Percentiles rank a stretch among this genome's conserved stretches.
phyloP scores from a whole-genome alignment of 352 stramenopile species.

The Globisporangium takayamanum region DNA sequence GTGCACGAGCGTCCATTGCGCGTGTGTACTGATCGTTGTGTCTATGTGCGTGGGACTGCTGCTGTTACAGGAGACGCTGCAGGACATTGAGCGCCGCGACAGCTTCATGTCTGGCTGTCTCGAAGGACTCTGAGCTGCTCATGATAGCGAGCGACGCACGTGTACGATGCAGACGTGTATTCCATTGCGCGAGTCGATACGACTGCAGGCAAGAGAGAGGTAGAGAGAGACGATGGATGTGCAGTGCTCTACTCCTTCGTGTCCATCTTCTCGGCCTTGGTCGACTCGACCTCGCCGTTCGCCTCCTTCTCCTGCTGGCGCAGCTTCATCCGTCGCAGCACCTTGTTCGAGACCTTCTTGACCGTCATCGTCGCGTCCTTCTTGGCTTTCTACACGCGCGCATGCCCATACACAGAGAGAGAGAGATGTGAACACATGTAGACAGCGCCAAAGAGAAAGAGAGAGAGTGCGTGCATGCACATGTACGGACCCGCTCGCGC shows the following conservation, averaged over 20 bases:
- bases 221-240: not conserved
- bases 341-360: slow-evolving; percentile 75
- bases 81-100: slow-evolving; percentile 60
- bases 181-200: no score
- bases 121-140: slow-evolving; percentile 36
- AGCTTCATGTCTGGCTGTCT: slow-evolving; percentile 63
- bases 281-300: slow-evolving; percentile 29
- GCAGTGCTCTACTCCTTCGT: slow-evolving; percentile 37
- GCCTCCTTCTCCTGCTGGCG: slow-evolving; percentile 54
- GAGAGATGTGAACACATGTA: not conserved
- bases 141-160: not conserved
- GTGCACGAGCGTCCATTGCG: not conserved
- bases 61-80: slow-evolving; percentile 45
- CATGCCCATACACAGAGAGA: not conserved
- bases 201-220: not conserved
- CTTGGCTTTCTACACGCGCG: slow-evolving; percentile 34
- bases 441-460: not conserved
- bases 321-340: slow-evolving; percentile 54
- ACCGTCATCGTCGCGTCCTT: slow-evolving; percentile 43
- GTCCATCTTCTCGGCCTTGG: slow-evolving; percentile 45
- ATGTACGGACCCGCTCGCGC: slow-evolving; percentile 40
- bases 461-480: not conserved
- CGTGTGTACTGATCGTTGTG: not conserved
- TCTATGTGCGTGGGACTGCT: not conserved
- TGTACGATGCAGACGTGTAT: not conserved